phyloP scores from a whole-genome alignment of 768 basidiomycete genomes.

The Termitomyces sp. region DNA sequence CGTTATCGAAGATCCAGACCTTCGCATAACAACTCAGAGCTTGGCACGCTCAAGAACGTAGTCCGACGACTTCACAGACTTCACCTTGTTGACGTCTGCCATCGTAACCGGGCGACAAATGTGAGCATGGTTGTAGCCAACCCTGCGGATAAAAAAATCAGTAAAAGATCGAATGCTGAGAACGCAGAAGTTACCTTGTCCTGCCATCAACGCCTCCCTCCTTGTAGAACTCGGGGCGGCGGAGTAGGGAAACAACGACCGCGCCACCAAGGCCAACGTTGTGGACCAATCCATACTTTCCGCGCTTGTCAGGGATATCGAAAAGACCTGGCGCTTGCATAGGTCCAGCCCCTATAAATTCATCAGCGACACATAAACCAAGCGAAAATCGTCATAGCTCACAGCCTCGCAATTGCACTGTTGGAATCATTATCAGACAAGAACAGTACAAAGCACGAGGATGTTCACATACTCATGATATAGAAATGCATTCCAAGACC shows the following conservation, averaged over 20 bases:
- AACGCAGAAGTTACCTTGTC: conserved; percentile 37
- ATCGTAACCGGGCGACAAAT: conserved; percentile 58
- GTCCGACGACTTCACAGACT: conserved; percentile 54
- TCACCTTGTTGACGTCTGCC: conserved; percentile 70
- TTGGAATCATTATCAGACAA: conserved; percentile 3
- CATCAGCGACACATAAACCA: not conserved
- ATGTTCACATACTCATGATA: conserved; percentile 54
- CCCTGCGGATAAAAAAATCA: conserved; percentile 25
- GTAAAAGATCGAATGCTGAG: not conserved
- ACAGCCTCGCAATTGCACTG: conserved; percentile 77
- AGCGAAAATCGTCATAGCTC: conserved; percentile 12
- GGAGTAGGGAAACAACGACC: conserved; percentile 68
- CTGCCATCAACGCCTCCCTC: conserved; percentile 63
- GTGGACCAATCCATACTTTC: conserved; percentile 78
- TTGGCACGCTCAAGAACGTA: conserved; percentile 44
- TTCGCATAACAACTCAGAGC: conserved; percentile 22
- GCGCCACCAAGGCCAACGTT: conserved; percentile 83
- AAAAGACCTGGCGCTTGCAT: conserved; percentile 79
- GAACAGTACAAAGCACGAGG: not conserved
- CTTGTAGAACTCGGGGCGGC: conserved; percentile 72
- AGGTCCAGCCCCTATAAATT: conserved; percentile 63
- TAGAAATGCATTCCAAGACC: conserved; percentile 87
- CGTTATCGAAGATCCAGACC: not conserved
- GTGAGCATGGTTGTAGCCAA: conserved; percentile 79
- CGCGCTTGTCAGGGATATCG: conserved; percentile 51